Evolutionary conservation across 495 filamentous ascomycete species (phyloP), one percentile per base, ranked within the genome.

Genomic region (Achaetomiella virescens): DNA sequence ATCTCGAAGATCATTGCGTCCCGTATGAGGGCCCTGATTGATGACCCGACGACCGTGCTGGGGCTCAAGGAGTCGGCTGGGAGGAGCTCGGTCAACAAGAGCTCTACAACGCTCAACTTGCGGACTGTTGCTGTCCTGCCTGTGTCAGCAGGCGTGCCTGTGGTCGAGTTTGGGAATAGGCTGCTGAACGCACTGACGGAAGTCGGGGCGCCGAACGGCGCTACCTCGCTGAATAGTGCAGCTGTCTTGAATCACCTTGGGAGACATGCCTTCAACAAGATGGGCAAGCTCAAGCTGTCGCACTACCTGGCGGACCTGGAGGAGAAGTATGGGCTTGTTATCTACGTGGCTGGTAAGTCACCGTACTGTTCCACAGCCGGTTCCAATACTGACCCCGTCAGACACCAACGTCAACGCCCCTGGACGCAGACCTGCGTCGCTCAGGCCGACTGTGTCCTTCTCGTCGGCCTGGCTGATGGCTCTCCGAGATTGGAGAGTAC

Each of bases 391-490:
- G n/a, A n/a, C n/a, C 73, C 70, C 3, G 70, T 29, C 29, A 82
- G 79, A 97, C 64, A 97, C 92, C 27, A 95, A 84, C 55, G 90
- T 97, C 54, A 96, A 95, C 65, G 83, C 95, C 0, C 93, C 93
- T 98, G 93, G 93, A 98, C 93, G 3, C 91, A 97, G 67, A 97
- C 93, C 1, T 98, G 93, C 64, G 97, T 98, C 60, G 83, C 85
- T 22, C 95, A 98, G 67, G 95, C 95, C 1, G 93, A 98, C 64
- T 95, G 90, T 57, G 95, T 98, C 41, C 78, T 97, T 6, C 79
- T 98, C 15, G 90, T 98, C 31, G 95, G 90, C 2, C 72, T 97
- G 22, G 93, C 92, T 2, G 95, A 98, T 69, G 86, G 85, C 9
- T 95, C 90, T 2, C 85, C 0, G 83, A 76, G 44, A 91, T 97